Percentiles rank a stretch among this genome's conserved stretches.
These are phyloP conservation scores for Leucosporidium yakuticum DNA, from an alignment of 768 basidiomycete genomes.

Conservation along the genomic window DNA sequence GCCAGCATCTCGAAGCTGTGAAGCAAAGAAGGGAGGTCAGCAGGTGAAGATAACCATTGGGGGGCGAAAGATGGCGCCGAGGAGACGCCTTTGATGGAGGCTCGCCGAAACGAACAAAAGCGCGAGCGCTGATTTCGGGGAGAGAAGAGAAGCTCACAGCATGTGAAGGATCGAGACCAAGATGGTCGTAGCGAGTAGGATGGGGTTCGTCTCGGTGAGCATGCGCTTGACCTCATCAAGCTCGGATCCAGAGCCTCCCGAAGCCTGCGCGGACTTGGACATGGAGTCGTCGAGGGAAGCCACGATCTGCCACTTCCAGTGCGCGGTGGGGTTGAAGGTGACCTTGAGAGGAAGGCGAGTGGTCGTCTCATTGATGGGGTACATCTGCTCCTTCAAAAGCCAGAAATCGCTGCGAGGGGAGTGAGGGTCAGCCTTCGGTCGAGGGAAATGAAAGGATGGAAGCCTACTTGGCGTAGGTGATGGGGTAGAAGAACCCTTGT, in stretches of 20 bases:
- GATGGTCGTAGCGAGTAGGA: slow-evolving; percentile 76
- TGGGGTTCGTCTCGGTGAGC: slow-evolving; percentile 62
- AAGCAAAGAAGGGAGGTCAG: neutral
- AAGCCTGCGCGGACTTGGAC: slow-evolving; percentile 49
- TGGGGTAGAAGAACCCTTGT: slow-evolving; percentile 63
- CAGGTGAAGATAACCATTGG: slow-evolving; percentile 12
- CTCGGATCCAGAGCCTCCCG: slow-evolving; percentile 60
- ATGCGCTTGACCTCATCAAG: slow-evolving; percentile 94
- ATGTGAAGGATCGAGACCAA: slow-evolving; percentile 81
- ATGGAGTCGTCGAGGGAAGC: slow-evolving; percentile 79
- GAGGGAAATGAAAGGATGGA: too few relatives aligned
- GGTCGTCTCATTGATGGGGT: slow-evolving; percentile 80
- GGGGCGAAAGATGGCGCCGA: neutral
- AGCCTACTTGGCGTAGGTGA: slow-evolving; percentile 67
- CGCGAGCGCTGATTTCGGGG: neutral
- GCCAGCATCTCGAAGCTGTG: slow-evolving; percentile 57
- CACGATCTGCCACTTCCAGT: slow-evolving; percentile 64
- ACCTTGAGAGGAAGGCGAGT: slow-evolving; percentile 67
- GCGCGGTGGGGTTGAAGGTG: slow-evolving; percentile 72
- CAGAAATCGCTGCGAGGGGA: slow-evolving; percentile 62
- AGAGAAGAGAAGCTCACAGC: slow-evolving; percentile 52
- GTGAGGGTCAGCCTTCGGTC: too few relatives aligned
- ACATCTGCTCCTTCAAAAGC: slow-evolving; percentile 60
- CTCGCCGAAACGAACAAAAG: neutral
- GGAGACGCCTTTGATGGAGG: neutral